Evolutionary conservation across 345 rosid genomes (phyloP).

Genomic region (Dovyalis caffra): DNA sequence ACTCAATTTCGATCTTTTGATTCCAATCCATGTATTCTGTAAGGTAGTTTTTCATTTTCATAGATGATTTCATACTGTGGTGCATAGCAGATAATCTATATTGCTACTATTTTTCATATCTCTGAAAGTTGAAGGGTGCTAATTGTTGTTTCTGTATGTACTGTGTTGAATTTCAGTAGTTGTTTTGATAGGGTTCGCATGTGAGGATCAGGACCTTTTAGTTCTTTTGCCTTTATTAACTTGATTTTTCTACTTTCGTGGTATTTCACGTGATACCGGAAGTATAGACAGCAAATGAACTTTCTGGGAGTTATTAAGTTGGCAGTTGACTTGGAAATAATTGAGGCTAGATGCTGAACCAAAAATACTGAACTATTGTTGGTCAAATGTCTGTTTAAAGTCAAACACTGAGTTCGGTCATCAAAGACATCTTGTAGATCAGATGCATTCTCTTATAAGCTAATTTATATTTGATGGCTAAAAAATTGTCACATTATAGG

Average conservation of each 20-base stretch:
- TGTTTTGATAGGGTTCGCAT: background rate
- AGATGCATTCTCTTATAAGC: background rate
- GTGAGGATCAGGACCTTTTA: background rate
- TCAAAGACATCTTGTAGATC: background rate
- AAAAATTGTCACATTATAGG: background rate
- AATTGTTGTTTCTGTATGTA: too few species aligned
- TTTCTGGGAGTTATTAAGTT: background rate
- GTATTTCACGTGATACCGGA: background rate
- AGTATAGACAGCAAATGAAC: background rate
- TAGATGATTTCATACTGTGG: background rate
- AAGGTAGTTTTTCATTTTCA: background rate
- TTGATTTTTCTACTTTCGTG: background rate
- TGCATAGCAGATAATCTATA: background rate
- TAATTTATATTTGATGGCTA: background rate
- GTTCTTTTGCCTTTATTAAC: background rate
- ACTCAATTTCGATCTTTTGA: background rate
- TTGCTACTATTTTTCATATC: background rate
- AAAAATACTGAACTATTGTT: background rate
- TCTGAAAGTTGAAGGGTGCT: background rate
- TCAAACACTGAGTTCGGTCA: too few species aligned
- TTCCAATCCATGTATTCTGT: background rate
- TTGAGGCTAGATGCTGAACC: background rate
- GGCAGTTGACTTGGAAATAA: slow-evolving; percentile 5
- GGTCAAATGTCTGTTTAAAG: too few species aligned
- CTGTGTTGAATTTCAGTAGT: background rate